Base-by-base conservation (phyloP, 352 stramenopile species). In the Phytophthora fragariaefolia region DNA sequence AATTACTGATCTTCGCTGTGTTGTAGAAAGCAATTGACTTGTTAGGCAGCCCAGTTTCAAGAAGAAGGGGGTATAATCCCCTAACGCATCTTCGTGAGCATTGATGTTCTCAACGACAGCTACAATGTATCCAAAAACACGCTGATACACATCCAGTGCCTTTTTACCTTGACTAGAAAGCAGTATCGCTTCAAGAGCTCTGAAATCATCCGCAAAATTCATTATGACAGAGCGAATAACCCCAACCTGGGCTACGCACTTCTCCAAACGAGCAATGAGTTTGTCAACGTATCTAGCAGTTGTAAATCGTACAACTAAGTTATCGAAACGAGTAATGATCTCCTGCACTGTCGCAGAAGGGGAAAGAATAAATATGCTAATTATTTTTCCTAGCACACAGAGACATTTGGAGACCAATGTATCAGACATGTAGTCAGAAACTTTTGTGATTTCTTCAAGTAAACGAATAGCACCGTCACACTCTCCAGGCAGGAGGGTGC, bases 131-230 rank as follows among this genome's bases (percentile, higher is more conserved):
- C 22, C 18, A 52, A 66, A 66, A 3, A 76, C 26, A 24, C 24
- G 45, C 28, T 67, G 57, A 40, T 73, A 67, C 1, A 28, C 27
- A 38, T 59, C 66, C 4, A 73, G 45, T 17, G 63, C 49, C 23
- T 61, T 64, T 34, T 63, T 72, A 7, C 30, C 27, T 61, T 65
- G 57, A 27, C 27, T 70, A 13, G 61, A 76, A 55, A 67, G 40
- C 6, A 78, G 49, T 38, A 76, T 49, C 28, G 66, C 48, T 58
- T 61, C 20, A 9, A 78, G 53, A 36, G 71, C 58, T 38, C 57
- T 69, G 4, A 73, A 66, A 57, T 73, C 66, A 32, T 66, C 60
- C 17, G 26, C 6, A 10, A 58, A 27, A 7, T 43, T 27, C 22
- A 49, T 9, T 20, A 69, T 23, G n/a, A n/a, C 48, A 34, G 15